Conservation (phyloP, 2,329 filamentous ascomycete species). For the Hypoxylon sp. region DNA sequence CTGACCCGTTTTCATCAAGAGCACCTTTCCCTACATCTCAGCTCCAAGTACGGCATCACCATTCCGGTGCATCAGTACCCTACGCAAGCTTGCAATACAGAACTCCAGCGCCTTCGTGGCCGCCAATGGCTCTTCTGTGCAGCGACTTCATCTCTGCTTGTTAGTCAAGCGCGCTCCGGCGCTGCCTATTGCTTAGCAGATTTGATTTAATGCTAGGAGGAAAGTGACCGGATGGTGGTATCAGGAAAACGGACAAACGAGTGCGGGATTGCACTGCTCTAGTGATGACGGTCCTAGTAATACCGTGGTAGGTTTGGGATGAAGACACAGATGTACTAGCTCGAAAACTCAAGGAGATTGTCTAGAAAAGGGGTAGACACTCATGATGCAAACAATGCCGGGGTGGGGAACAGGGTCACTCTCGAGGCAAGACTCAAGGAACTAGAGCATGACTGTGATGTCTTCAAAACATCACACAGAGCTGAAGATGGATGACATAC, state of each 20-base stretch:
- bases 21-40: neutral
- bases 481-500: too few species aligned
- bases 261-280: neutral
- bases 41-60: neutral
- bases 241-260: neutral
- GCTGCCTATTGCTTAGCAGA: slow-evolving; percentile 20
- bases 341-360: too few species aligned
- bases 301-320: neutral
- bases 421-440: too few species aligned
- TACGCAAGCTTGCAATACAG: slow-evolving; percentile 3
- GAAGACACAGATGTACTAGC: neutral
- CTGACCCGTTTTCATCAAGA: neutral
- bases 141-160: slow-evolving; percentile 14
- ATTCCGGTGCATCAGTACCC: neutral
- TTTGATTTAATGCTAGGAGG: slow-evolving; percentile 13
- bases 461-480: too few species aligned
- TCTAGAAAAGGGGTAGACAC: too few species aligned
- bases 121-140: slow-evolving; percentile 29
- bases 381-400: too few species aligned
- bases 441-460: too few species aligned
- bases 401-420: too few species aligned
- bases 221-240: neutral
- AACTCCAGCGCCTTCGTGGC: slow-evolving; percentile 20
- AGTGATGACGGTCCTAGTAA: neutral
- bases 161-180: slow-evolving; percentile 21